Evolutionary conservation across 805 yeast genomes (phyloP).

Genomic region (Pichia manshurica): DNA sequence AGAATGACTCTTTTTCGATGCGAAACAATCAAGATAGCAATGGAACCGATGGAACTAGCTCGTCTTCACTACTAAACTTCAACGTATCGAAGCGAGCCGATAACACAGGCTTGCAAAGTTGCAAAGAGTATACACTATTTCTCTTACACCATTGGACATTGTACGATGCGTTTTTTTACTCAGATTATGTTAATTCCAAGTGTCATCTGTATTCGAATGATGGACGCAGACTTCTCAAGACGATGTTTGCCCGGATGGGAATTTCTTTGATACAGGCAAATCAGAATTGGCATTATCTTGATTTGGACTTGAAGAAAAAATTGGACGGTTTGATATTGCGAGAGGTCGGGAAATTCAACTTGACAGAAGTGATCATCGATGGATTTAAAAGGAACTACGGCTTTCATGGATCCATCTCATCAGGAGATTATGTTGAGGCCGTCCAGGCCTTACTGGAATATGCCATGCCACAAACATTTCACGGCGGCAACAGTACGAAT

Average conservation of each 20-base stretch:
- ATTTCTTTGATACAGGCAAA: constrained; percentile 82
- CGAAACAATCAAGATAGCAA: neutral
- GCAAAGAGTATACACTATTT: constrained; percentile 80
- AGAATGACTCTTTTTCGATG: constrained; percentile 9
- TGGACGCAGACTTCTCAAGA: constrained; percentile 80
- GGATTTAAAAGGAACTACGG: constrained; percentile 89
- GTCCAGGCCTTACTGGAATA: constrained; percentile 74
- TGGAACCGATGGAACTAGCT: neutral
- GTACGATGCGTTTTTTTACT: constrained; percentile 84
- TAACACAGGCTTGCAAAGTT: constrained; percentile 46
- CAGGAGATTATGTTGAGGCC: constrained; percentile 90
- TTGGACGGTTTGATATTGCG: constrained; percentile 62
- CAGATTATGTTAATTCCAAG: constrained; percentile 87
- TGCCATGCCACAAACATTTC: constrained; percentile 10
- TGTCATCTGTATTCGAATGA: constrained; percentile 85
- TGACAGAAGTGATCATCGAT: constrained; percentile 75
- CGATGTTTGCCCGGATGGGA: constrained; percentile 95
- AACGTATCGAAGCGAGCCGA: constrained; percentile 30
- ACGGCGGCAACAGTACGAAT: constrained; percentile 14
- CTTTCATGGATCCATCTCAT: constrained; percentile 78
- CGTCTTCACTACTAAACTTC: constrained; percentile 12
- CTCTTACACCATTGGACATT: constrained; percentile 88
- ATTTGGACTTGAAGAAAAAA: constrained; percentile 67
- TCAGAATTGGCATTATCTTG: constrained; percentile 90
- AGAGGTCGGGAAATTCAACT: constrained; percentile 68